Percentiles rank a stretch among this genome's conserved stretches.
Conservation (phyloP, 148 eudicot species). For the Cornus florida region DNA sequence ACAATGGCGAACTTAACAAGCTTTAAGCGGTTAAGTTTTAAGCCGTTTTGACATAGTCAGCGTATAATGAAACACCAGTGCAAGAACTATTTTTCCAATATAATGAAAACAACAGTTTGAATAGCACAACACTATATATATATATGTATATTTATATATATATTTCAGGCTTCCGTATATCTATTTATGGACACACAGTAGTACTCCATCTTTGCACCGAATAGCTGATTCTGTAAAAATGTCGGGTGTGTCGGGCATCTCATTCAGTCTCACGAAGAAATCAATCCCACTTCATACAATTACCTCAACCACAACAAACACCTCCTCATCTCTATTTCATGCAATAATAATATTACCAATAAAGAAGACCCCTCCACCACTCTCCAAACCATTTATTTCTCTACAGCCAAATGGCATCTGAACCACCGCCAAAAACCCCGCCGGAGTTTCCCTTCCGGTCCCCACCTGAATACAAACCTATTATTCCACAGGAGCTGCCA, state of each 20-base stretch:
- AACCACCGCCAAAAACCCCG: slow-evolving; percentile 13
- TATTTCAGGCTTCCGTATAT: no score
- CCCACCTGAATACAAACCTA: slow-evolving; percentile 11
- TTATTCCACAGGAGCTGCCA: slow-evolving; percentile 24
- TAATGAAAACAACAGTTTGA: no score
- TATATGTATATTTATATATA: no score
- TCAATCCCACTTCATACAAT: background rate
- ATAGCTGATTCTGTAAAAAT: background rate
- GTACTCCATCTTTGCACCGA: no score
- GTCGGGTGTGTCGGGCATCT: background rate
- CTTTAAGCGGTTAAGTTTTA: no score
- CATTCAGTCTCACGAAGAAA: background rate
- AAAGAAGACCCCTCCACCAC: background rate
- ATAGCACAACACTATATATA: no score
- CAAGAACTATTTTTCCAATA: no score
- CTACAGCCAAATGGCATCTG: background rate
- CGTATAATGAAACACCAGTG: no score
- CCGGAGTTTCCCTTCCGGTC: slow-evolving; percentile 14
- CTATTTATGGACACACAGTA: no score
- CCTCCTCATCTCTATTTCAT: background rate
- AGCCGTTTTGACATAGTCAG: no score
- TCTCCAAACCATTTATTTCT: background rate
- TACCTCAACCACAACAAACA: background rate
- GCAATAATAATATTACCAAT: no score
- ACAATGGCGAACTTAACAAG: no score